These are phyloP conservation scores for Fusarium praegraminearum DNA, from an alignment of 2,329 filamentous ascomycete species.

Conservation along the genomic window DNA sequence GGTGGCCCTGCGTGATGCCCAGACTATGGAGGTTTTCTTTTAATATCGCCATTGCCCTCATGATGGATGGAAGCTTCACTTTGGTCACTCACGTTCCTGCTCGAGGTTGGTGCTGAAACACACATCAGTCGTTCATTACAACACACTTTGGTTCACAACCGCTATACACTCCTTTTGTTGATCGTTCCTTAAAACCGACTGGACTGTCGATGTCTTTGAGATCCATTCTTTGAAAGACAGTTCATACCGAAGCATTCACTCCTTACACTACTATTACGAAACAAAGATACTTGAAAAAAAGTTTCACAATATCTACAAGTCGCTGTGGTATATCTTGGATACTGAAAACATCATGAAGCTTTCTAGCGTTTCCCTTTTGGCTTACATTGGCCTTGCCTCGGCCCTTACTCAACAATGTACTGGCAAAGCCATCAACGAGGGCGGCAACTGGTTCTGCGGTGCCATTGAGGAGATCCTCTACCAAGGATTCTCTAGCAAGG, in stretches of 20 bases:
- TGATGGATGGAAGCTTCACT: constrained; percentile 3
- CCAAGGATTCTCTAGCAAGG: constrained; percentile 67
- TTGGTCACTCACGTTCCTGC: constrained; percentile 30
- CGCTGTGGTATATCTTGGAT: not conserved
- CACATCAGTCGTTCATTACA: constrained; percentile 26
- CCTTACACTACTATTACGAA: constrained; percentile 9
- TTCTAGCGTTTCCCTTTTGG: constrained; percentile 45
- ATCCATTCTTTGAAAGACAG: constrained; percentile 30
- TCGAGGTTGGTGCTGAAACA: constrained; percentile 38
- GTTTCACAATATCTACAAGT: constrained; percentile 8
- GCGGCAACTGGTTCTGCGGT: constrained; percentile 75
- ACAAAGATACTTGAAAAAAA: not conserved
- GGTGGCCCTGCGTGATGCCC: constrained; percentile 12
- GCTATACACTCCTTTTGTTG: constrained; percentile 41
- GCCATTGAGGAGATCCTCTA: constrained; percentile 76
- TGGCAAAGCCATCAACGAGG: constrained; percentile 52
- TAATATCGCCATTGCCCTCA: constrained; percentile 35
- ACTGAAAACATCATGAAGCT: constrained; percentile 50
- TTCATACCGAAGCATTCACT: constrained; percentile 22
- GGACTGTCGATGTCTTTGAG: constrained; percentile 26
- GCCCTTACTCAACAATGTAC: constrained; percentile 54
- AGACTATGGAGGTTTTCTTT: constrained; percentile 21
- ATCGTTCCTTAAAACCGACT: constrained; percentile 35
- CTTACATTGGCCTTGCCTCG: constrained; percentile 48
- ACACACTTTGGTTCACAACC: constrained; percentile 27